Evolutionary conservation across 306 rosid species (phyloP).

Genomic region (Bauhinia variegata): DNA sequence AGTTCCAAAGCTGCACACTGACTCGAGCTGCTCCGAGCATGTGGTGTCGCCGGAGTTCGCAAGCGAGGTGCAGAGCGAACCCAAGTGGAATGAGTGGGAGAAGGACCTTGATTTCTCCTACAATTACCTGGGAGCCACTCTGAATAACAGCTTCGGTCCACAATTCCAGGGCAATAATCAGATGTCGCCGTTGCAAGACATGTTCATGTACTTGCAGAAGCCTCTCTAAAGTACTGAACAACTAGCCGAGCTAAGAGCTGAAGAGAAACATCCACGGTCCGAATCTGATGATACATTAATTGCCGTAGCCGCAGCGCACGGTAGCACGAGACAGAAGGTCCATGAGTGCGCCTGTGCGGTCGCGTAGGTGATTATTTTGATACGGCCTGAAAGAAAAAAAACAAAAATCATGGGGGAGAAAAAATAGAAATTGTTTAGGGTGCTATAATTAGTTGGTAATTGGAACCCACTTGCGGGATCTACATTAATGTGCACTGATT

Average conservation of each 20-base stretch:
- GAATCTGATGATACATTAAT: too few relatives aligned
- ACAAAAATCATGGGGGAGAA: background rate
- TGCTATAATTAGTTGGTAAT: background rate
- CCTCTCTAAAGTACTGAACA: conserved; percentile 40
- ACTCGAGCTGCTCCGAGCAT: conserved; percentile 94
- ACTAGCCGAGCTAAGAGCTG: too few relatives aligned
- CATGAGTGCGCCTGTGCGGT: conserved; percentile 62
- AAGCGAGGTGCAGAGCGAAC: conserved; percentile 91
- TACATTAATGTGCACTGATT: conserved; percentile 7
- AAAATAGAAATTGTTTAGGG: too few relatives aligned
- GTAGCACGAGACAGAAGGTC: conserved; percentile 81
- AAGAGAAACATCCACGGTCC: too few relatives aligned
- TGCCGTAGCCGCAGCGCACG: conserved; percentile 43
- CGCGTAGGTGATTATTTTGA: background rate
- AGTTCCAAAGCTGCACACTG: conserved; percentile 81
- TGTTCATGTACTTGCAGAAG: conserved; percentile 73
- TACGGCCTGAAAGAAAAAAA: background rate
- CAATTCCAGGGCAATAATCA: conserved; percentile 56
- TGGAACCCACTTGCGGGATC: conserved; percentile 32
- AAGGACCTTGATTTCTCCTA: conserved; percentile 57
- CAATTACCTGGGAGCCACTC: conserved; percentile 63
- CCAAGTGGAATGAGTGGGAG: conserved; percentile 83
- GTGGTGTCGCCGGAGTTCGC: conserved; percentile 92
- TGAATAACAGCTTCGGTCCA: conserved; percentile 50
- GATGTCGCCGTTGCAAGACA: conserved; percentile 90